Conservation (phyloP, 2,329 filamentous ascomycete species). For the Trichoderma sp. region DNA sequence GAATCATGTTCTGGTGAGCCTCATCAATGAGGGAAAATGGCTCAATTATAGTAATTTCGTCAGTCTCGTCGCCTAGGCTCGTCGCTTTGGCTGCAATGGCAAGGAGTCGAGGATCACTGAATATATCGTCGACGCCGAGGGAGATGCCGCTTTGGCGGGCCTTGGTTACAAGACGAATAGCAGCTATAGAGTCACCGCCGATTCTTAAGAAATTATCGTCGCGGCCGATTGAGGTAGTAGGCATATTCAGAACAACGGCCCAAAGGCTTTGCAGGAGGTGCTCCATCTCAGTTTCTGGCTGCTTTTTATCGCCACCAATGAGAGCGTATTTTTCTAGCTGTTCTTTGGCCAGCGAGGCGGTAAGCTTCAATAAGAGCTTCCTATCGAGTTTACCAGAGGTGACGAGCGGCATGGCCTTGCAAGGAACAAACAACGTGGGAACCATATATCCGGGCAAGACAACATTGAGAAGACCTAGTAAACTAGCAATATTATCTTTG, state of each 20-base stretch:
- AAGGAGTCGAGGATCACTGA: slow-evolving; percentile 8
- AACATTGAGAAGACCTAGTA: background rate
- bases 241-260: slow-evolving; percentile 14
- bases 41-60: background rate
- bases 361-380: slow-evolving; percentile 5
- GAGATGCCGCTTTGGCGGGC: slow-evolving; percentile 7
- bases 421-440: slow-evolving; percentile 11
- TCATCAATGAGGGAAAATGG: background rate
- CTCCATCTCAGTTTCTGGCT: slow-evolving; percentile 16
- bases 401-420: slow-evolving; percentile 11
- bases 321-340: slow-evolving; percentile 8
- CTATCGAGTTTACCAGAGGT: slow-evolving; percentile 19
- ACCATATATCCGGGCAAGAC: slow-evolving; percentile 17
- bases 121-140: slow-evolving; percentile 10
- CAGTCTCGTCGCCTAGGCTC: background rate
- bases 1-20: background rate
- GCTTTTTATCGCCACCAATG: background rate
- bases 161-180: slow-evolving; percentile 8
- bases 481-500: background rate
- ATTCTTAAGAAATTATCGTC: slow-evolving; percentile 22
- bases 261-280: slow-evolving; percentile 7
- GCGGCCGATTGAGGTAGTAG: slow-evolving; percentile 9
- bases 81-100: slow-evolving; percentile 11
- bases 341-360: background rate
- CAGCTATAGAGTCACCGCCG: slow-evolving; percentile 21